A percentile compares a stretch with the other conserved stretches of the same genome.
Evolutionary conservation across 192 early-diverging fungal genomes (phyloP).

Genomic region (Rhizoclosmatium sp.): DNA sequence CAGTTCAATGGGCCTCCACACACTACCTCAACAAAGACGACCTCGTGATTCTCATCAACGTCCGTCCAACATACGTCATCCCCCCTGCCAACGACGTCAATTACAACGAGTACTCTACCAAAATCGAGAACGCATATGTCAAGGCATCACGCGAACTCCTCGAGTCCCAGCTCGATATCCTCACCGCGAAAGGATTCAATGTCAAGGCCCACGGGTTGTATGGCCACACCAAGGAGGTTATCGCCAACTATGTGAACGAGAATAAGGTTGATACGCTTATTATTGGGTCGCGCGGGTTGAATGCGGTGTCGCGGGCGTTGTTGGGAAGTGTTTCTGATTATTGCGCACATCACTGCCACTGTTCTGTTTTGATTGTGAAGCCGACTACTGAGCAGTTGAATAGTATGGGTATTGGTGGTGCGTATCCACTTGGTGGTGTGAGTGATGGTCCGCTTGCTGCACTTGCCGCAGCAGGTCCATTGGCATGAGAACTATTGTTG

Average conservation of each 20-base stretch:
- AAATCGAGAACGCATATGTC: background rate
- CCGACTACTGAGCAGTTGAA: background rate
- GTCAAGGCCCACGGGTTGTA: background rate
- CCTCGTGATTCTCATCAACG: background rate
- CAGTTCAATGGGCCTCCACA: background rate
- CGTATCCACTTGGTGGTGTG: too few relatives aligned
- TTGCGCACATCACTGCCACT: slow-evolving; percentile 20
- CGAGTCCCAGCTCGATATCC: background rate
- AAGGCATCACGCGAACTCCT: slow-evolving; percentile 1
- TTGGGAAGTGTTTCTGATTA: slow-evolving; percentile 41
- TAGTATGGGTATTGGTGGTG: background rate
- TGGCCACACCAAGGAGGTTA: slow-evolving; percentile 42
- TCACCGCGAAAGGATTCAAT: slow-evolving; percentile 1
- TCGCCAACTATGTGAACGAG: slow-evolving; percentile 64
- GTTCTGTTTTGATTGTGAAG: slow-evolving; percentile 26
- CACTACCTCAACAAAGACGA: slow-evolving; percentile 6
- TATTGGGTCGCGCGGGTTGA: slow-evolving; percentile 63
- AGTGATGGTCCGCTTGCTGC: too few relatives aligned
- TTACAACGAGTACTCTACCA: background rate
- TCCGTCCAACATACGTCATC: background rate
- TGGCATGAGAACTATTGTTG: too few relatives aligned
- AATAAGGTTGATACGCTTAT: slow-evolving; percentile 60
- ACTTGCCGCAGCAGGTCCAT: too few relatives aligned
- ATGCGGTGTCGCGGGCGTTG: slow-evolving; percentile 58
- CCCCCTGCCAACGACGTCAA: background rate